A percentile compares a stretch with the other conserved stretches of the same genome.
Evolutionary conservation across 2,329 filamentous ascomycete species (phyloP).

Genomic region (Fusarium sp.): DNA sequence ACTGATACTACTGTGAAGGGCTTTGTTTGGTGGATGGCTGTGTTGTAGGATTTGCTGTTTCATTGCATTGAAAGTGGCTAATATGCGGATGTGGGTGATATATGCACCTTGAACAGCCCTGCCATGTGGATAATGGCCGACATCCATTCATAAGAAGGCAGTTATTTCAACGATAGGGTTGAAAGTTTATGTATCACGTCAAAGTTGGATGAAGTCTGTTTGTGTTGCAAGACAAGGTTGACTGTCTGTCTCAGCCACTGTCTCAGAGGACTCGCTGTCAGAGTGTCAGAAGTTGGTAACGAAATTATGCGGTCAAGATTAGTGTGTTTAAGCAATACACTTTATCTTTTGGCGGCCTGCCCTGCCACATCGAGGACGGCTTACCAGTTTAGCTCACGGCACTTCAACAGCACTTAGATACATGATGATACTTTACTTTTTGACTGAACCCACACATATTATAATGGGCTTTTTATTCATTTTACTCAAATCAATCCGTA

Average conservation of each 20-base stretch:
- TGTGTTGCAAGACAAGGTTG: background rate
- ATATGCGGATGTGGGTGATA: background rate
- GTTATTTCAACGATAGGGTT: background rate
- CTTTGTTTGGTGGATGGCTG: background rate
- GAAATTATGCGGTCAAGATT: background rate
- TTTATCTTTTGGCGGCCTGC: background rate
- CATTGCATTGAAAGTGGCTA: constrained; percentile 1
- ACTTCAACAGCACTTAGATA: background rate
- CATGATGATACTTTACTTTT: background rate
- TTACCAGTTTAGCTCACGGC: background rate
- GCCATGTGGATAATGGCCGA: background rate
- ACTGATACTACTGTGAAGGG: background rate
- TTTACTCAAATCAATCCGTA: background rate
- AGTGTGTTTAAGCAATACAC: rapidly evolving
- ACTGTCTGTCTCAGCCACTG: background rate
- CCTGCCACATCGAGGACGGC: background rate
- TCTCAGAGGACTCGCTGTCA: background rate
- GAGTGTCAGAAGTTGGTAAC: background rate
- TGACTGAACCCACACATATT: background rate
- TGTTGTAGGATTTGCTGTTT: background rate
- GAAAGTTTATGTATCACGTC: background rate
- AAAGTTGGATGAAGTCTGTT: background rate
- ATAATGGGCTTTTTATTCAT: background rate
- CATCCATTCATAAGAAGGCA: background rate
- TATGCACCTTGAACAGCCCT: background rate